Evolutionary conservation across 345 rosid genomes (phyloP).

Genomic region (Acer yangbiense): DNA sequence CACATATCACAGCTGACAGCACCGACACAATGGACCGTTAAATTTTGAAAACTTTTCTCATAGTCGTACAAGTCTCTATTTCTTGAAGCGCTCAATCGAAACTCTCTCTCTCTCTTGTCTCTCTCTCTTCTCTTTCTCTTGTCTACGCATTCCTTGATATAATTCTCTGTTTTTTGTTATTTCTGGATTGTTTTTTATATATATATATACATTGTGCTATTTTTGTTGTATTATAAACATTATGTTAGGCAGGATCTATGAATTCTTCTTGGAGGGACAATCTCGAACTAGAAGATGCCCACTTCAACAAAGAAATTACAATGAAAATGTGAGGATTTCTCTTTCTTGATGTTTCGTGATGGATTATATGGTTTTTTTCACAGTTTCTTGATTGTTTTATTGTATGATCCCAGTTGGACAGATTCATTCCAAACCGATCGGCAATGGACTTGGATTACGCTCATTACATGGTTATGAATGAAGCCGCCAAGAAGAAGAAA

Average conservation of each 20-base stretch:
- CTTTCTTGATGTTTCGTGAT: no score
- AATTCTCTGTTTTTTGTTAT: neutral
- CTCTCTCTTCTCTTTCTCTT: neutral
- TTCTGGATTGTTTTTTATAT: no score
- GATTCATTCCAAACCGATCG: conserved; percentile 73
- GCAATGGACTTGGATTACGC: conserved; percentile 80
- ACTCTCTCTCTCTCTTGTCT: no score
- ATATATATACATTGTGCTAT: neutral
- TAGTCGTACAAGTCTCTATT: no score
- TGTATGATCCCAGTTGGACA: conserved; percentile 50
- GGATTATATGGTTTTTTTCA: no score
- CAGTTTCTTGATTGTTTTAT: neutral
- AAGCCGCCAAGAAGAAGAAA: conserved; percentile 34
- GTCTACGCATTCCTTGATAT: neutral
- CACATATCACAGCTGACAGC: no score
- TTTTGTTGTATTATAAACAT: neutral
- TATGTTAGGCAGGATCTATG: conserved; percentile 34
- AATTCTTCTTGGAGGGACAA: conserved; percentile 28
- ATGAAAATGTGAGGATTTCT: conserved; percentile 38
- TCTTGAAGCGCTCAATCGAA: no score
- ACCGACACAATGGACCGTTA: no score
- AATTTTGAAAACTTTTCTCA: no score
- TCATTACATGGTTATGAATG: conserved; percentile 61
- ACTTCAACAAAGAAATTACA: conserved; percentile 47
- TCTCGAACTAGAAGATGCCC: conserved; percentile 30